phyloP scores from a whole-genome alignment of 106 monocot species.

The Acorus calamus region DNA sequence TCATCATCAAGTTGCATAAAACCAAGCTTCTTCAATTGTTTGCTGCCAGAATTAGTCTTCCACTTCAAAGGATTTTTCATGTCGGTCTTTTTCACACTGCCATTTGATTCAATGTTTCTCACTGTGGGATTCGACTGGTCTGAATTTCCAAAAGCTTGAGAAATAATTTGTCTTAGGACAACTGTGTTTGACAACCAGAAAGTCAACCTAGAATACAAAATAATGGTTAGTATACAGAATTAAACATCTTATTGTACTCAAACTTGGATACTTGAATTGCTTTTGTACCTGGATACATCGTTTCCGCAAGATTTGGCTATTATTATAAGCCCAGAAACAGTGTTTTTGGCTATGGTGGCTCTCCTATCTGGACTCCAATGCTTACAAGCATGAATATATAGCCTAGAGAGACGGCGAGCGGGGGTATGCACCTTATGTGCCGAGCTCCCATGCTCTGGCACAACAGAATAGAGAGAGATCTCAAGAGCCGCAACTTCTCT shows the following conservation, averaged over 20 bases:
- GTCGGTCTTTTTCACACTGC: constrained; percentile 33
- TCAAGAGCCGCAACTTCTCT: constrained; percentile 96
- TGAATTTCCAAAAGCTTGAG: constrained; percentile 62
- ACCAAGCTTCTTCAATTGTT: constrained; percentile 19
- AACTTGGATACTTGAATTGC: not conserved
- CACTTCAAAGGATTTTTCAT: constrained; percentile 17
- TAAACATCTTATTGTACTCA: no score
- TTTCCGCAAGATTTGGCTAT: constrained; percentile 83
- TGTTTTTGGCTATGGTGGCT: constrained; percentile 79
- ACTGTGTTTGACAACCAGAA: constrained; percentile 93
- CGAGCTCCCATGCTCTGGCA: constrained; percentile 89
- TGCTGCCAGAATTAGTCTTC: constrained; percentile 23
- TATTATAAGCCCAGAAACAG: constrained; percentile 75
- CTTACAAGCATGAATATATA: constrained; percentile 86
- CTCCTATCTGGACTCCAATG: constrained; percentile 57
- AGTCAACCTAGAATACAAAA: constrained; percentile 57
- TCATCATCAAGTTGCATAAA: constrained; percentile 44
- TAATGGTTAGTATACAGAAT: not conserved
- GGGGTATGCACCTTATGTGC: constrained; percentile 93
- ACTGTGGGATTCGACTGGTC: constrained; percentile 20
- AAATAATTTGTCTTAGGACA: constrained; percentile 70
- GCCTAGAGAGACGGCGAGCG: constrained; percentile 80
- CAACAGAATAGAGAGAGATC: constrained; percentile 90
- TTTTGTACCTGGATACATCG: constrained; percentile 81
- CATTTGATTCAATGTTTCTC: constrained; percentile 44